These are phyloP conservation scores for Microbotryum lychnidis-dioicae DNA, from an alignment of 1,284 basidiomycete species.

Conservation along the genomic window DNA sequence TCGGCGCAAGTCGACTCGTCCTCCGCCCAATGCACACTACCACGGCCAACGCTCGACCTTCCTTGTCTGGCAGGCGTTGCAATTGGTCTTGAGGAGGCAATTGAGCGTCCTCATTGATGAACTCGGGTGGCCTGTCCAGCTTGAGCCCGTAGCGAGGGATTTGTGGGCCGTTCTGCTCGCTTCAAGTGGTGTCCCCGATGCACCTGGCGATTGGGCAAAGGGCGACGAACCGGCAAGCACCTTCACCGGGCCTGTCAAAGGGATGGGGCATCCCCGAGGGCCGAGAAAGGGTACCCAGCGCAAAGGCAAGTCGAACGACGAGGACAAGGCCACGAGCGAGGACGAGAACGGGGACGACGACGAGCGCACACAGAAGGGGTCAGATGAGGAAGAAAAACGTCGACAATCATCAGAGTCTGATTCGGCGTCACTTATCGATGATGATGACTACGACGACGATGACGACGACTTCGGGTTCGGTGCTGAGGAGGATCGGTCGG, in stretches of 20 bases:
- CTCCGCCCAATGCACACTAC: conserved; percentile 14
- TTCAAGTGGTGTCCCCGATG: conserved; percentile 1
- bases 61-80: conserved; percentile 23
- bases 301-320: background rate
- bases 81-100: conserved; percentile 26
- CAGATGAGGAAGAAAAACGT: background rate
- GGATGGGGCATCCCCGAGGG: conserved; percentile 5
- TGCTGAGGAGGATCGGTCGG: background rate
- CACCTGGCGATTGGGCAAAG: conserved; percentile 14
- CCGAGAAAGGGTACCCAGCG: background rate
- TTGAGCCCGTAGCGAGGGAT: conserved; percentile 23
- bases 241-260: conserved; percentile 19
- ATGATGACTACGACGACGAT: background rate
- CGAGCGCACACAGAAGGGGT: background rate
- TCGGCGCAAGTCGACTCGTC: background rate
- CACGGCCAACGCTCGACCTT: conserved; percentile 23
- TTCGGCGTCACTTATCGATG: too few relatives aligned
- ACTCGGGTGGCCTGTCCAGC: conserved; percentile 21
- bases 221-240: conserved; percentile 19
- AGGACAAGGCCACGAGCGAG: background rate
- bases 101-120: conserved; percentile 21
- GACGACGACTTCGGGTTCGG: conserved; percentile 3
- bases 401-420: background rate
- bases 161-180: conserved; percentile 20
- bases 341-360: conserved; percentile 1